Conservation (phyloP, 768 basidiomycete genomes). For the Leccinum rimulosum region DNA sequence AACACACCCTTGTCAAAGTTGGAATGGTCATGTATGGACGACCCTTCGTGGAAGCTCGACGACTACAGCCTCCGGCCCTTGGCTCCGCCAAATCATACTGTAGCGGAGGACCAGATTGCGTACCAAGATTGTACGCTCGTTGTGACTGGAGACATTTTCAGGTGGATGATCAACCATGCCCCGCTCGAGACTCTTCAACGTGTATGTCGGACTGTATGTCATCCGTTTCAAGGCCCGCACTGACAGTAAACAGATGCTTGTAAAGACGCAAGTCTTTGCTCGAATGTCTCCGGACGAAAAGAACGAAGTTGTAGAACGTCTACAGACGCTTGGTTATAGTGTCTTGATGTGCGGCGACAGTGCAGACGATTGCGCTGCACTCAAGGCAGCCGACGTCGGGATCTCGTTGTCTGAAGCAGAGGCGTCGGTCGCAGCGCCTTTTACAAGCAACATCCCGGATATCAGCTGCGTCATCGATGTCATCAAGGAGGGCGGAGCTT, state of each 20-base stretch:
- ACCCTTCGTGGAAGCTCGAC: constrained; percentile 80
- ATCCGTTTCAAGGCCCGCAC: neutral
- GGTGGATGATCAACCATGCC: constrained; percentile 97
- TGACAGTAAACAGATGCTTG: constrained; percentile 72
- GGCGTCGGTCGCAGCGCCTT: constrained; percentile 97
- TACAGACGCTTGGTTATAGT: constrained; percentile 91
- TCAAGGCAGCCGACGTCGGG: constrained; percentile 98
- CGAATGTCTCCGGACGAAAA: constrained; percentile 99
- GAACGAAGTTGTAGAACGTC: constrained; percentile 93
- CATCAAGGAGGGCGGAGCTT: constrained; percentile 94
- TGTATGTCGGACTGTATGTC: constrained; percentile 37
- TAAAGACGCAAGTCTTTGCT: constrained; percentile 94
- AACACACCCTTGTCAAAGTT: constrained; percentile 56
- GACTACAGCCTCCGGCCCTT: constrained; percentile 83
- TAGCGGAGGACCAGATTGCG: constrained; percentile 68
- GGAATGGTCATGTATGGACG: constrained; percentile 93
- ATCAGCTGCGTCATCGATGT: constrained; percentile 95
- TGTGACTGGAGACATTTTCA: constrained; percentile 92
- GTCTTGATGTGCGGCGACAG: constrained; percentile 99
- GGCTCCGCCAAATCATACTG: constrained; percentile 64
- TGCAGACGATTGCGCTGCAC: constrained; percentile 96
- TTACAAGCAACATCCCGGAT: constrained; percentile 91
- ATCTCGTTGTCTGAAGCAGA: constrained; percentile 97
- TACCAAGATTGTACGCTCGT: constrained; percentile 90
- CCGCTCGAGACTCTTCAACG: constrained; percentile 92